These are phyloP conservation scores for Blastocystis sp. DNA, from an alignment of 352 stramenopile genomes.

Conservation along the genomic window DNA sequence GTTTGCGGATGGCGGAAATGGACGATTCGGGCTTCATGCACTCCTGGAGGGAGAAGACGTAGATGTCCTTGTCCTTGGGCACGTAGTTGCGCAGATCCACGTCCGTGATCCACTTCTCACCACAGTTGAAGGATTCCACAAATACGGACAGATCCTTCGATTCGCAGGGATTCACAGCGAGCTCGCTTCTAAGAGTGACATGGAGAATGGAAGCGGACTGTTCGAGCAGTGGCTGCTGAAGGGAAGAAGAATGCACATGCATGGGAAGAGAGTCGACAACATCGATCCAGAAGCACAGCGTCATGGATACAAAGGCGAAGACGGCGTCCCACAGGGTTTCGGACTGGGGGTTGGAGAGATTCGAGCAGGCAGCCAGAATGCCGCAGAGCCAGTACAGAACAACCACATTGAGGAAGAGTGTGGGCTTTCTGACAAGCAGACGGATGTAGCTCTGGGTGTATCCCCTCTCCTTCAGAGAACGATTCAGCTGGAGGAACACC, in stretches of 20 bases:
- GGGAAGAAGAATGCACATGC: neutral
- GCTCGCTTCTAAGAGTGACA: neutral
- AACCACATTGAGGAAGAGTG: neutral
- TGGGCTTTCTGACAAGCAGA: neutral
- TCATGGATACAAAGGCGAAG: neutral
- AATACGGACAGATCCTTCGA: neutral
- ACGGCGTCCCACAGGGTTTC: neutral
- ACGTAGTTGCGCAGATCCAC: neutral
- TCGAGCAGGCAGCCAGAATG: neutral
- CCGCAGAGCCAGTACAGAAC: neutral
- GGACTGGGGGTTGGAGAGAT: neutral
- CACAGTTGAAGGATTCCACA: conserved; percentile 24
- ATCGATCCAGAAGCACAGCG: neutral
- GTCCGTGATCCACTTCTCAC: neutral
- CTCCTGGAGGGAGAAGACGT: conserved; percentile 43
- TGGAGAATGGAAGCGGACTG: neutral
- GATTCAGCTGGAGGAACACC: neutral
- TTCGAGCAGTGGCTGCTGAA: neutral
- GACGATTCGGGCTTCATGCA: neutral
- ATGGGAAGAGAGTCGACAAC: neutral
- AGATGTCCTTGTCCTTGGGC: conserved; percentile 29
- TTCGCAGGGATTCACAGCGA: neutral
- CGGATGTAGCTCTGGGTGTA: neutral
- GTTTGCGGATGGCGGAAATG: neutral
- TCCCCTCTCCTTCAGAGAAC: neutral